Percentiles rank a stretch among this genome's conserved stretches.
Conservation (phyloP, 768 basidiomycete genomes). For the Hygrocybe coccinea region DNA sequence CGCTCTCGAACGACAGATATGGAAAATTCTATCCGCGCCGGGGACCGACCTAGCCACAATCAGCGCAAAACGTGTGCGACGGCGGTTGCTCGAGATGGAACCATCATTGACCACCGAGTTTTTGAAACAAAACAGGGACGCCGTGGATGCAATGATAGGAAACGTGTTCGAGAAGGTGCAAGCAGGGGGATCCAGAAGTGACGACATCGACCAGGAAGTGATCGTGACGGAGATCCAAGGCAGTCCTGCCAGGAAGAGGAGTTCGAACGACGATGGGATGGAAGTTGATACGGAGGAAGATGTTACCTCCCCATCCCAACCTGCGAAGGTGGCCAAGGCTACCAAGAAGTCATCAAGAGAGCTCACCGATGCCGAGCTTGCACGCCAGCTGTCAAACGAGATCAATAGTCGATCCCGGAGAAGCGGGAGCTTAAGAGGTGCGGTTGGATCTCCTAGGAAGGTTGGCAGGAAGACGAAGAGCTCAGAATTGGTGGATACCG, state of each 20-base stretch:
- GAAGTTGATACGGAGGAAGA: conserved; percentile 29
- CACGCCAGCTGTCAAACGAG: conserved; percentile 64
- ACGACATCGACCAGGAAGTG: conserved; percentile 29
- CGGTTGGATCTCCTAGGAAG: conserved; percentile 42
- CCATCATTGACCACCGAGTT: conserved; percentile 51
- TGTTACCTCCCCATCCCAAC: conserved; percentile 30
- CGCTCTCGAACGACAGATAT: conserved; percentile 57
- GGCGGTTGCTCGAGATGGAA: conserved; percentile 54
- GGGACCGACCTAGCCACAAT: conserved; percentile 74
- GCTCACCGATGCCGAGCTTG: conserved; percentile 65
- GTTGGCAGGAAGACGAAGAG: conserved; percentile 48
- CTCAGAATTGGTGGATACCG: conserved; percentile 48
- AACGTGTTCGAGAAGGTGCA: conserved; percentile 56
- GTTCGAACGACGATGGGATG: conserved; percentile 32
- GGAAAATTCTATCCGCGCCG: conserved; percentile 68
- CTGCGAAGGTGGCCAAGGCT: conserved; percentile 49
- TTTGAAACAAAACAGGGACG: conserved; percentile 61
- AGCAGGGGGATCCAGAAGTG: conserved; percentile 35
- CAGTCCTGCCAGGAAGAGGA: conserved; percentile 36
- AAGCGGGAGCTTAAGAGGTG: conserved; percentile 34
- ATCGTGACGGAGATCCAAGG: conserved; percentile 21
- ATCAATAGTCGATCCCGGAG: conserved; percentile 60
- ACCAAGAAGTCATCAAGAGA: conserved; percentile 39
- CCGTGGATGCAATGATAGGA: conserved; percentile 66
- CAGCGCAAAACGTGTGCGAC: conserved; percentile 85